phyloP scores from a whole-genome alignment of 2,329 filamentous ascomycete species.

The Fusarium verticillioides region DNA sequence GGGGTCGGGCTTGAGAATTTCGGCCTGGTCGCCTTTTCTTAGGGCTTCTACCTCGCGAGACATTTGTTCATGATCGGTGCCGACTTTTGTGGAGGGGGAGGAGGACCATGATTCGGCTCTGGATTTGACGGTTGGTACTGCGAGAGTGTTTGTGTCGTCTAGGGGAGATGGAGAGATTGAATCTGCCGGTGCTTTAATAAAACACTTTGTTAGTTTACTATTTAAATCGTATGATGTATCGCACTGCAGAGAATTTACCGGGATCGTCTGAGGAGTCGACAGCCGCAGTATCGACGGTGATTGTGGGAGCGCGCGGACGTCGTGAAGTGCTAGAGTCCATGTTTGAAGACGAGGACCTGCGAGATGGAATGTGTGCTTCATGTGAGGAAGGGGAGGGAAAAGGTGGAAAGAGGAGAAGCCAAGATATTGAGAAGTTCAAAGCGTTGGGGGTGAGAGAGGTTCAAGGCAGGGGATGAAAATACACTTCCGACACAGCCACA shows the following conservation, averaged over 20 bases:
- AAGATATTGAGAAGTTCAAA: constrained; percentile 10
- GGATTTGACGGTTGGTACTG: constrained; percentile 22
- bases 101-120: constrained; percentile 34
- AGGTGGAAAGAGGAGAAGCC: constrained; percentile 12
- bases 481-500: constrained; percentile 33
- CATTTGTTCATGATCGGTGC: constrained; percentile 33
- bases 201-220: neutral
- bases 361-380: neutral
- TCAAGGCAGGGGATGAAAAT: constrained; percentile 10
- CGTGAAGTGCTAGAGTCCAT: constrained; percentile 29
- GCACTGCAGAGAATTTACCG: constrained; percentile 4
- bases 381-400: neutral
- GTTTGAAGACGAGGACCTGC: neutral
- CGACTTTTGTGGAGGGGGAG: constrained; percentile 32
- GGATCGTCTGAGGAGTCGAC: constrained; percentile 27
- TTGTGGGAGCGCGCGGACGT: constrained; percentile 35
- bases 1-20: constrained; percentile 72
- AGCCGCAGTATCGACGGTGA: constrained; percentile 37
- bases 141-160: constrained; percentile 33
- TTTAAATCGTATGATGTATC: neutral
- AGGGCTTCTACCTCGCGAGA: constrained; percentile 24
- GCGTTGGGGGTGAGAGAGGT: neutral
- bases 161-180: constrained; percentile 30
- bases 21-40: constrained; percentile 32
- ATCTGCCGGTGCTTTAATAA: constrained; percentile 2